phyloP scores from a whole-genome alignment of 2,329 filamentous ascomycete species.

The Hypoxylon sp. region DNA sequence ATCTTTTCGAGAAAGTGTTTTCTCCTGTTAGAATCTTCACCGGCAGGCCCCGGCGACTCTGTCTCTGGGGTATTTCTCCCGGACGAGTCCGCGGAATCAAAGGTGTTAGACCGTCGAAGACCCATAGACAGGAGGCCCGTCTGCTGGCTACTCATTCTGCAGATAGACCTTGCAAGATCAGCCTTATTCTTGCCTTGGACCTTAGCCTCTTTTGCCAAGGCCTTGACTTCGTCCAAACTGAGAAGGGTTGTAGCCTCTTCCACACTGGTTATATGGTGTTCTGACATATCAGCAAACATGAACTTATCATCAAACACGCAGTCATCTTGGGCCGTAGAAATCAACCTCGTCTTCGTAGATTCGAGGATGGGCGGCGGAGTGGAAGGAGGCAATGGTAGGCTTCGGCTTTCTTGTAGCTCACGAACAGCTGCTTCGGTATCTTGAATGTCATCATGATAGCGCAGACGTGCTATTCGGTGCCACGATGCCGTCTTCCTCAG shows the following conservation, averaged over 20 bases:
- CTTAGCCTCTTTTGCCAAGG: slow-evolving; percentile 84
- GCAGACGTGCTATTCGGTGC: slow-evolving; percentile 81
- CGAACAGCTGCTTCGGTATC: slow-evolving; percentile 72
- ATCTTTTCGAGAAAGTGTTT: slow-evolving; percentile 81
- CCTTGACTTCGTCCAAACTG: slow-evolving; percentile 86
- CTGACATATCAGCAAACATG: slow-evolving; percentile 81
- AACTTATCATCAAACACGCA: slow-evolving; percentile 64
- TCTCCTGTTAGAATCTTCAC: slow-evolving; percentile 68
- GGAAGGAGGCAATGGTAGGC: slow-evolving; percentile 57
- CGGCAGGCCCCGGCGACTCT: slow-evolving; percentile 40
- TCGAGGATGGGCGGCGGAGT: slow-evolving; percentile 24
- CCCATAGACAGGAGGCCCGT: slow-evolving; percentile 75
- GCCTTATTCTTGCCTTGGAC: slow-evolving; percentile 87
- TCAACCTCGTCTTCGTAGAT: slow-evolving; percentile 33
- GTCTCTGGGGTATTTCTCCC: slow-evolving; percentile 52
- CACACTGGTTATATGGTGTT: slow-evolving; percentile 75
- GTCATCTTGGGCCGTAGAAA: slow-evolving; percentile 51
- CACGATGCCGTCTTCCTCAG: slow-evolving; percentile 89
- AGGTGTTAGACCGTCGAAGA: slow-evolving; percentile 69
- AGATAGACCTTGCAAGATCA: slow-evolving; percentile 77
- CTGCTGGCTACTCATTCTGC: slow-evolving; percentile 77
- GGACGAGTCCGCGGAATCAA: slow-evolving; percentile 60
- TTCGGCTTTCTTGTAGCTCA: slow-evolving; percentile 65
- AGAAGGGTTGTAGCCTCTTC: slow-evolving; percentile 85
- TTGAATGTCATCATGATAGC: slow-evolving; percentile 83